Conservation (phyloP, 2,329 filamentous ascomycete genomes). For the Pseudogymnoascus sp. region DNA sequence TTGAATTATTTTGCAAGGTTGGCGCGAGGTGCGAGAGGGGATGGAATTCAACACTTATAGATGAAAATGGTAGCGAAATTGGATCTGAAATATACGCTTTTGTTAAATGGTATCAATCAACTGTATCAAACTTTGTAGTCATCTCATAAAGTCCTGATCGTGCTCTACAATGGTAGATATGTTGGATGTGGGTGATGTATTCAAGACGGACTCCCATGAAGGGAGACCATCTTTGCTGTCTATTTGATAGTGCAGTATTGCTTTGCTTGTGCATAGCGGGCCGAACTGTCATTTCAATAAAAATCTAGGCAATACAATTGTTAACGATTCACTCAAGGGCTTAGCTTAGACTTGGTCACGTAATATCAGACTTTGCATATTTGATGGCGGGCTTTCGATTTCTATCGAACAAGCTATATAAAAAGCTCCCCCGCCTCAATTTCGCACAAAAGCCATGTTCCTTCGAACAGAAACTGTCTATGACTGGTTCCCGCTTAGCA, state of each 20-base stretch:
- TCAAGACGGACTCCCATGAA: not conserved
- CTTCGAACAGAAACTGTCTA: not conserved
- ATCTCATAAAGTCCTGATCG: too few relatives aligned
- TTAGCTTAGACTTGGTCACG: not conserved
- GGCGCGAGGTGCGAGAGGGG: slow-evolving; percentile 6
- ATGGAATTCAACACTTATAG: slow-evolving; percentile 5
- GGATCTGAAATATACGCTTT: not conserved
- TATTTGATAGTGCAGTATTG: not conserved
- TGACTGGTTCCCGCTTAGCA: not conserved
- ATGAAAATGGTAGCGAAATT: not conserved
- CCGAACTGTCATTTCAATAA: not conserved
- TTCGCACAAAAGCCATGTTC: not conserved
- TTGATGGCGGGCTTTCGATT: not conserved
- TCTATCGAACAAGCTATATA: not conserved
- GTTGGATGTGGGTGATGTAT: not conserved
- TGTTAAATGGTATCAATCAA: not conserved
- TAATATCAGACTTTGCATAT: not conserved
- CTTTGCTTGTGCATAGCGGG: not conserved
- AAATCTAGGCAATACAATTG: not conserved
- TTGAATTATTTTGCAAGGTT: slow-evolving; percentile 1
- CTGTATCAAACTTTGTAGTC: not conserved
- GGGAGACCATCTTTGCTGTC: not conserved
- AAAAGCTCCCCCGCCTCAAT: not conserved
- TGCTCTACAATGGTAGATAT: not conserved
- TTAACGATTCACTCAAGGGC: not conserved